Evolutionary conservation across 345 rosid genomes (phyloP), one percentile per base, ranked within the genome.

Genomic region (Bruguiera gymnorhiza): DNA sequence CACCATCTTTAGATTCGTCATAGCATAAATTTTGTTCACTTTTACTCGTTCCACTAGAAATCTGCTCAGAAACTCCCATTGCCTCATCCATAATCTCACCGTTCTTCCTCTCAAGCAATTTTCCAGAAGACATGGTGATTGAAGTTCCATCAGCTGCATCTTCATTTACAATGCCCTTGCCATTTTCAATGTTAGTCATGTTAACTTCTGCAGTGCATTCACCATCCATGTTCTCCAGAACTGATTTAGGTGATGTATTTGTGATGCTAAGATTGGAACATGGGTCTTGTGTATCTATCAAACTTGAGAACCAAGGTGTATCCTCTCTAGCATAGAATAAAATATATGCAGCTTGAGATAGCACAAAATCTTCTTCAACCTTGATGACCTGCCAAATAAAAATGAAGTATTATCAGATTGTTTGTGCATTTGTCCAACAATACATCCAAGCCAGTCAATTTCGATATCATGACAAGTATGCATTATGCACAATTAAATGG

Each of bases 281-380:
- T 27, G 73, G 72, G 58, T 75, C 73, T 63, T 76, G 73, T 60
- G 69, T 62, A 82, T 82, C 85, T 51, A 78, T 78, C 63, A 79
- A 79, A 71, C 72, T 82, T 55, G 88, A 83, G 81, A 90, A 83
- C 99, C 94, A 96, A 6, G 90, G 89, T n/a, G 83, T 84, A 29
- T 70, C 90, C 74, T 85, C 86, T 79, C 83, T 86, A 8, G 86
- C 92, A 79, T 96, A 96, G 68, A 92, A 89, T 61, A 96, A 81
- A 66, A 92, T 86, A 72, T 96, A 96, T 39, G 99, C 88, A 62
- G 84, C 83, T 67, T 83, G 80, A 72, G 89, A 85, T 37, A 92
- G 76, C 68, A 89, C 97, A 63, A 26, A 43, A 15, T 84, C 87
- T 70, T 86, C 89, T 53, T 77, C 73, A 65, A 82, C 81, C 66